Evolutionary conservation across 2,329 filamentous ascomycete genomes (phyloP), one percentile per base, ranked within the genome.

Genomic region (Cytospora mali): DNA sequence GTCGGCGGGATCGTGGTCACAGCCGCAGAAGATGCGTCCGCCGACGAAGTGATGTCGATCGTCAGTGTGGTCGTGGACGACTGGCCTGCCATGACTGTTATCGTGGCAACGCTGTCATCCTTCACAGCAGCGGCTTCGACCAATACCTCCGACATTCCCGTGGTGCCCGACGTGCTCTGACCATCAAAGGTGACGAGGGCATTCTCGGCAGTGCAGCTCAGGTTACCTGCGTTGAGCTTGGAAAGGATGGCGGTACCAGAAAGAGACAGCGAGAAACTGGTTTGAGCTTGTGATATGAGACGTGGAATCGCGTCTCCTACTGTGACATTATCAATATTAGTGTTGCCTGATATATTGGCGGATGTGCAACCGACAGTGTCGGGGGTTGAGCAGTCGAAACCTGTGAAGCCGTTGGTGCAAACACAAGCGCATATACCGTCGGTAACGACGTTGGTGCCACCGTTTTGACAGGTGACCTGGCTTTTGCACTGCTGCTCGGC

Each of bases 181-280:
- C 88, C 89, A 68, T 91, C 85, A 74, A 97, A 96, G 0, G 91
- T 92, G 18, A 98, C 89, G 4, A 99, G 81, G 0, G 92, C 89
- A 70, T 98, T 98, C 73, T 97, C 90, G 0, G 88, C 86, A 10
- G 86, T 86, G 75, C 95, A 99, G 60, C 90, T 93, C 18, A 97
- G 79, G 67, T 89, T 89, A 33, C 84, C 85, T 6, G 82, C 77
- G 70, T 90, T 94, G 74, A 98, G 91, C 54, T 92, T 84, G 1
- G 88, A 86, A 61, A 97, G 77, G 57, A 98, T 84, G 9, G 82
- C 82, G 0, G 85, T 85, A 4, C 85, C 81, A 51, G 90, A 86
- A 0, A 99, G 83, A 0, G 91, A 85, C 52, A 99, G 84, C 3
- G 87, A 88, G 75, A 91, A 98, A 68, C 91, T 90, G 25, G 76